phyloP scores from a whole-genome alignment of 768 basidiomycete genomes.

The Podaxis mareebaensis region DNA sequence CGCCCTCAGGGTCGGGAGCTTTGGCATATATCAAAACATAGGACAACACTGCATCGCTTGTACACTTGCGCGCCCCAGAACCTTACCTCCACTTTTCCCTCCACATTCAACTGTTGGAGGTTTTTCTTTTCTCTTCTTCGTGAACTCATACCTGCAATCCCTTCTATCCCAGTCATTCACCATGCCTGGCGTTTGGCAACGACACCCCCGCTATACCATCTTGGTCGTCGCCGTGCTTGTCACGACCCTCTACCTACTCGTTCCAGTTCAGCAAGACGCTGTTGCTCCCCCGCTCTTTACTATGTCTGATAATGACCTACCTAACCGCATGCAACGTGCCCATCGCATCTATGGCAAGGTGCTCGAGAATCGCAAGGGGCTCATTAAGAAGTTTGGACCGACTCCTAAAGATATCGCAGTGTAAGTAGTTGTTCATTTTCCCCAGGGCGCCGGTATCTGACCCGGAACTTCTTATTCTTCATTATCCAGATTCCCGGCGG shows the following conservation, averaged over 20 bases:
- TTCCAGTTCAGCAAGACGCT: conserved; percentile 30
- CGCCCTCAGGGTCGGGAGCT: neutral
- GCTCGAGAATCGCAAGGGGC: conserved; percentile 39
- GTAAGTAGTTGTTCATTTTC: conserved; percentile 30
- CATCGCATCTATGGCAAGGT: conserved; percentile 47
- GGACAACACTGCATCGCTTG: neutral
- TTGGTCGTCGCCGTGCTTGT: conserved; percentile 41
- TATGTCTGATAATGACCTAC: conserved; percentile 35
- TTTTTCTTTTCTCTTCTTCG: neutral
- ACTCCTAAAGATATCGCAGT: conserved; percentile 44
- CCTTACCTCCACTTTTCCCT: neutral
- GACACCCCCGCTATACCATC: conserved; percentile 56
- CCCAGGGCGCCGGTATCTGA: neutral
- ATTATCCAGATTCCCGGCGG: conserved; percentile 47
- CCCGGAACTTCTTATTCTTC: conserved; percentile 1
- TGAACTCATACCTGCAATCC: neutral
- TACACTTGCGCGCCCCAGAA: neutral
- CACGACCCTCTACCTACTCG: conserved; percentile 49
- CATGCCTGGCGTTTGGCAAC: conserved; percentile 34
- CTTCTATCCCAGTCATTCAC: conserved; percentile 2
- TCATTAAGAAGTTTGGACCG: conserved; percentile 59
- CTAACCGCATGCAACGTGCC: conserved; percentile 40
- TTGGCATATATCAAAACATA: neutral
- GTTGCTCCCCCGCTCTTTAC: conserved; percentile 20
- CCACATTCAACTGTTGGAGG: conserved; percentile 8